Evolutionary conservation across 805 yeast genomes (phyloP).

Genomic region (Candida nonsorbophila): DNA sequence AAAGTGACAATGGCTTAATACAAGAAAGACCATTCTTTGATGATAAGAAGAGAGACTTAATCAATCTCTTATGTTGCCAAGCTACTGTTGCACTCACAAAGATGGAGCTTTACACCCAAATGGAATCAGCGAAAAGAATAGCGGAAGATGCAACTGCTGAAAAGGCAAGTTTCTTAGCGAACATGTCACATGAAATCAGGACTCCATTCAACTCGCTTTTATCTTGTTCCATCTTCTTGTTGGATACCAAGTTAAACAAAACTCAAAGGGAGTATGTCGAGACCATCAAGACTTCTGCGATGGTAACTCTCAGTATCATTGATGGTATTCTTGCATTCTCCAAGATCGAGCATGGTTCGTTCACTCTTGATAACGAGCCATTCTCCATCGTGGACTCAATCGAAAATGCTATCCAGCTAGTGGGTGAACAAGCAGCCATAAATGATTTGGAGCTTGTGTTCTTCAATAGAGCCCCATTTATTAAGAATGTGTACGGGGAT

Average conservation of each 20-base stretch:
- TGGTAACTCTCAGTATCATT: constrained; percentile 47
- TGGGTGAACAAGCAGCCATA: constrained; percentile 43
- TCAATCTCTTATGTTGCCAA: constrained; percentile 42
- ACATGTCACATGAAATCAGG: constrained; percentile 55
- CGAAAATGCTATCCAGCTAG: constrained; percentile 43
- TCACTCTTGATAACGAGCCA: constrained; percentile 37
- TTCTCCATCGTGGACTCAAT: constrained; percentile 41
- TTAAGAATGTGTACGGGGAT: constrained; percentile 41
- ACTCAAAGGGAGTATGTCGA: constrained; percentile 48
- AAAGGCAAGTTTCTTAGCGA: constrained; percentile 48
- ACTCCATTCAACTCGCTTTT: constrained; percentile 51
- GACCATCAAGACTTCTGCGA: constrained; percentile 45
- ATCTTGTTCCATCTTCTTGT: constrained; percentile 43
- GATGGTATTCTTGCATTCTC: constrained; percentile 52
- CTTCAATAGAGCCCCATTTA: constrained; percentile 34
- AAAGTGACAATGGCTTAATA: constrained; percentile 1
- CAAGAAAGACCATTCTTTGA: constrained; percentile 22
- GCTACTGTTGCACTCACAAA: constrained; percentile 49
- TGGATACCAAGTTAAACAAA: constrained; percentile 41
- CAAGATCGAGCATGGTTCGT: constrained; percentile 51
- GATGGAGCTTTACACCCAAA: constrained; percentile 40
- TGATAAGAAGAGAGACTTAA: constrained; percentile 31
- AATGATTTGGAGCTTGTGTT: constrained; percentile 42
- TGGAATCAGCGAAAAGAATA: constrained; percentile 36
- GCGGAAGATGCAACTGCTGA: constrained; percentile 53